A percentile compares a stretch with the other conserved stretches of the same genome.
Conservation (phyloP, 1,284 basidiomycete species). For the Microstroma glucosiphilum region DNA sequence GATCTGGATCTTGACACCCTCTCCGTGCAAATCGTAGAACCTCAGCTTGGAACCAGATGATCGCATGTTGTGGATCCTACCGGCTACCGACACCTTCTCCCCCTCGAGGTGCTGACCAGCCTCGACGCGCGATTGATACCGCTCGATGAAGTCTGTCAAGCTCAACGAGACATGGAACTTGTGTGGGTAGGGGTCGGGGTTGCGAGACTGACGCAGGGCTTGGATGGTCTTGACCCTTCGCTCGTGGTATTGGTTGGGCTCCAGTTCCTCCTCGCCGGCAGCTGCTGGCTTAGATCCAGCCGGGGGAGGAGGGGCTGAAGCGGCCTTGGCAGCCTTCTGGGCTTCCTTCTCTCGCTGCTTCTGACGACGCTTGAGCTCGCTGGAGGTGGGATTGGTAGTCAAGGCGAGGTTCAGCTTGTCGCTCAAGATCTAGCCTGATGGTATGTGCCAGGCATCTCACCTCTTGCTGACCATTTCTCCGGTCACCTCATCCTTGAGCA, state of each 20-base stretch:
- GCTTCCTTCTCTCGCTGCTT: constrained; percentile 72
- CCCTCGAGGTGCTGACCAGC: constrained; percentile 40
- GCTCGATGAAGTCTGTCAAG: constrained; percentile 69
- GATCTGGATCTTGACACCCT: constrained; percentile 90
- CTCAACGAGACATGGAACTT: constrained; percentile 88
- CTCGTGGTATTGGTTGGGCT: constrained; percentile 82
- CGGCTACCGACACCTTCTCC: constrained; percentile 64
- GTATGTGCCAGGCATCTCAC: constrained; percentile 11
- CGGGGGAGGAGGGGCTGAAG: constrained; percentile 24
- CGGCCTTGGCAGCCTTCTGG: constrained; percentile 68
- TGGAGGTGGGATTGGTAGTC: background rate
- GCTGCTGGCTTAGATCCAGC: constrained; percentile 13
- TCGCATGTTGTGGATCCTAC: constrained; percentile 85
- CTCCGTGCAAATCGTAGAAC: constrained; percentile 91
- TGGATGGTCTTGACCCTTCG: constrained; percentile 80
- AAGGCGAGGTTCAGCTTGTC: background rate
- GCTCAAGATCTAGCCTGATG: background rate
- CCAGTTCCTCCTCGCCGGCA: constrained; percentile 33
- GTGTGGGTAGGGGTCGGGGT: constrained; percentile 89
- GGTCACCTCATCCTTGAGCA: constrained; percentile 45
- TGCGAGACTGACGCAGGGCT: constrained; percentile 73
- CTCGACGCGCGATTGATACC: constrained; percentile 61
- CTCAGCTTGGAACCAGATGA: constrained; percentile 74
- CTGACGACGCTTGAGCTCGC: constrained; percentile 41
- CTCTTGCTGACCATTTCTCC: constrained; percentile 51